Conservation (phyloP, 192 early-diverging fungal species). For the Coemansia sp. region DNA sequence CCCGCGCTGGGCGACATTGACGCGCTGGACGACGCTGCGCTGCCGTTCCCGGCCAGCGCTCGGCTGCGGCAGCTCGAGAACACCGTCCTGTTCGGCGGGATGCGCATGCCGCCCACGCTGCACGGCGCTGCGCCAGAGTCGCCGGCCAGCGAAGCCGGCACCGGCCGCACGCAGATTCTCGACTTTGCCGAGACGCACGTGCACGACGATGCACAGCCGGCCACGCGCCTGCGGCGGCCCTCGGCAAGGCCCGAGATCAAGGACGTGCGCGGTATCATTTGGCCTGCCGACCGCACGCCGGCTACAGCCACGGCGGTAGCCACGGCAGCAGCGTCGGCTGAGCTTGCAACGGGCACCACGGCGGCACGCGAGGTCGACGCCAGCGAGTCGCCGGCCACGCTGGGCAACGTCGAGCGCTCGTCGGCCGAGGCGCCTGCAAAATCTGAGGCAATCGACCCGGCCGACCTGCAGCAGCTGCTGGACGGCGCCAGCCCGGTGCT, state of each 20-base stretch:
- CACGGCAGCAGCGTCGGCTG: conserved; percentile 11
- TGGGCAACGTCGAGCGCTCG: conserved; percentile 18
- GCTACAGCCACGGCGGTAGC: conserved; percentile 7
- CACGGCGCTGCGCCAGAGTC: conserved; percentile 17
- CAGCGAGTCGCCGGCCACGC: conserved; percentile 13
- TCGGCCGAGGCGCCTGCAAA: conserved; percentile 1
- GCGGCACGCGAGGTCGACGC: neutral
- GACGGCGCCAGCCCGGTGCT: conserved; percentile 3
- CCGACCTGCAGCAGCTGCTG: neutral
- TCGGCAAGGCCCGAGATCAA: conserved; percentile 43
- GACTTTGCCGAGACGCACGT: conserved; percentile 37
- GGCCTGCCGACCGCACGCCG: conserved; percentile 20
- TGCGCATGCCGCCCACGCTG: conserved; percentile 8
- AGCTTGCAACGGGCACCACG: conserved; percentile 8
- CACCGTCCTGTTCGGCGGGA: conserved; percentile 22
- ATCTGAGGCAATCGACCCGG: neutral
- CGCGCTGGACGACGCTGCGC: conserved; percentile 1
- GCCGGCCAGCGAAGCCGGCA: conserved; percentile 43
- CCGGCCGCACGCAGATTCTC: conserved; percentile 44
- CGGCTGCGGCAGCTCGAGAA: conserved; percentile 31
- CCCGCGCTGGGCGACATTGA: neutral
- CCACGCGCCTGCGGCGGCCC: conserved; percentile 16
- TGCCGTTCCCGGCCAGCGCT: conserved; percentile 22
- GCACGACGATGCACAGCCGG: neutral
- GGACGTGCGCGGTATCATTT: conserved; percentile 35